A percentile compares a stretch with the other conserved stretches of the same genome.
Evolutionary conservation across 345 rosid genomes (phyloP).

Genomic region (Capsella bursapastoris): DNA sequence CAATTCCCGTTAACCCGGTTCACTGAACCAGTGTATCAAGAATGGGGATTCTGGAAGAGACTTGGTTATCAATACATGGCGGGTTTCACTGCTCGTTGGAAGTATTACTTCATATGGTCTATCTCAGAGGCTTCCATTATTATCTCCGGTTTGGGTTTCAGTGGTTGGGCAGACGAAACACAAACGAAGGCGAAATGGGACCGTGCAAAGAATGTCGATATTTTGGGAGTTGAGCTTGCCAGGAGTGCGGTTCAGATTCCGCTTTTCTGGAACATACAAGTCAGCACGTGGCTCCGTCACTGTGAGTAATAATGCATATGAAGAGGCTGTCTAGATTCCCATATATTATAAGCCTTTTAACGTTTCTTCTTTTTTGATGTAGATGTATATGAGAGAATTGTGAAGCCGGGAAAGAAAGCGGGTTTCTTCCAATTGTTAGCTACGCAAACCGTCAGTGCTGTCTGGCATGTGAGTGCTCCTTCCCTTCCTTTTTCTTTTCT

Average conservation of each 20-base stretch:
- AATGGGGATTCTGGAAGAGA: slow-evolving; percentile 89
- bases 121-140: slow-evolving; percentile 89
- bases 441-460: slow-evolving; percentile 92
- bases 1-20: slow-evolving; percentile 69
- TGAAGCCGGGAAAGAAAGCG: slow-evolving; percentile 75
- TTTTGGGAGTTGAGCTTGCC: slow-evolving; percentile 83
- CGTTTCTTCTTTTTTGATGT: not conserved
- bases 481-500: slow-evolving; percentile 1
- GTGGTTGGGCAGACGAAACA: slow-evolving; percentile 86
- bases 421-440: slow-evolving; percentile 90
- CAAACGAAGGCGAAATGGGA: slow-evolving; percentile 87
- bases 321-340: not conserved
- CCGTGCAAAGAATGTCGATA: slow-evolving; percentile 85
- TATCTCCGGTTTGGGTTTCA: slow-evolving; percentile 90
- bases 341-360: not conserved
- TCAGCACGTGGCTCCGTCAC: slow-evolving; percentile 99
- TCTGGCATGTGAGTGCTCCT: slow-evolving; percentile 87
- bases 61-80: slow-evolving; percentile 84
- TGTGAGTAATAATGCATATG: slow-evolving; percentile 60
- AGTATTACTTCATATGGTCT: slow-evolving; percentile 98
- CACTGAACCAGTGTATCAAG: slow-evolving; percentile 71
- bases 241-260: slow-evolving; percentile 85
- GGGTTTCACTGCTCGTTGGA: slow-evolving; percentile 88
- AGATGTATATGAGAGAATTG: slow-evolving; percentile 82
- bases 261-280: slow-evolving; percentile 96